Base-by-base conservation (phyloP, 768 basidiomycete species). In the Lentinula guzmanii region DNA sequence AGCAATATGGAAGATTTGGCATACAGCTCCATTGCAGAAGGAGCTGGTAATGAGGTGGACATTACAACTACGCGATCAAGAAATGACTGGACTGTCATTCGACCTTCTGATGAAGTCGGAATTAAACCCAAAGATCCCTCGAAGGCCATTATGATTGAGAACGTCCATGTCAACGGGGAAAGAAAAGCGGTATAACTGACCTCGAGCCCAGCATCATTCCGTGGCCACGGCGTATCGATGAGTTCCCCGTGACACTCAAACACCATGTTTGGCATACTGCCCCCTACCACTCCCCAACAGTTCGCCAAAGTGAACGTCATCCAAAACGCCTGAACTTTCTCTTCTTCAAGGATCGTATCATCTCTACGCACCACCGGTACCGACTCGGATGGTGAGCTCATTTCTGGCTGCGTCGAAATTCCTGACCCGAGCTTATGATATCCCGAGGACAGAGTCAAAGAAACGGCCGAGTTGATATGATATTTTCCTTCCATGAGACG, bases 271-370 rank as follows among this genome's bases (percentile, higher is more conserved):
- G 54, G 21, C 15, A 39, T 15, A 13, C 41, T 34, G 5, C 67
- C 62, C 43, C 75, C 70, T 7, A 70, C 68, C 45, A 78, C 68
- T 3, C 69, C 70, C 13, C 71, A 69, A 2, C 66, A 68, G 8
- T 74, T 70, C 7, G 72, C 63, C 55, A 76, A 63, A 13, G 69
- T 65, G 65, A 75, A 76, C 0, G 73, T 72, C 16, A 69, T 69
- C 78, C 78, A 79, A 64, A 79, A 78, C 1, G 70, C 72, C 37
- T 74, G 71, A 53, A 78, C 76, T 11, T 76, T 73, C 57, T 79
- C 77, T 16, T 75, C 77, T 16, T 58, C 46, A 8, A 45, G 48
- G 0, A 28, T 3, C 8, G 37, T 13, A 39, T 39, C 37, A 39
- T 13, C 7, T 39, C 37, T 39, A 13, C 0, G 13, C 7, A 6